These are phyloP conservation scores for Sideroxylon spinosum DNA, from an alignment of 179 eudicot genomes.

Conservation along the genomic window DNA sequence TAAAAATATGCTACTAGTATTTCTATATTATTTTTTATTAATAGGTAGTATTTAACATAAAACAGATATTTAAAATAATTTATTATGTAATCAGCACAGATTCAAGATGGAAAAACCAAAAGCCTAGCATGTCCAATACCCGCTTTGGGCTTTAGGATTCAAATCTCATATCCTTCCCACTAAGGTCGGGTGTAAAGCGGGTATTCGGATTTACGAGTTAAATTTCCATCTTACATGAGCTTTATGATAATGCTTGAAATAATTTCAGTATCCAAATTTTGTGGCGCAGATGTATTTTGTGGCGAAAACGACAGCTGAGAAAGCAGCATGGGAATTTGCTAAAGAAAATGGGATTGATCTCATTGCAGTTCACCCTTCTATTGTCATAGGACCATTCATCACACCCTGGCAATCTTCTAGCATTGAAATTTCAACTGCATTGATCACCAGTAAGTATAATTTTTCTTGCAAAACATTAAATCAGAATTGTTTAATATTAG, in stretches of 20 bases:
- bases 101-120: no score
- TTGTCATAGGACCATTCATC: conserved; percentile 58
- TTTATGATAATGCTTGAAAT: neutral
- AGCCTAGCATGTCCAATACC: no score
- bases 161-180: no score
- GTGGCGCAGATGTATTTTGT: conserved; percentile 47
- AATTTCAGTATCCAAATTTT: neutral
- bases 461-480: neutral
- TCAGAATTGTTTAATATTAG: no score
- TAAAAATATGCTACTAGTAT: no score
- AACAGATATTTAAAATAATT: no score
- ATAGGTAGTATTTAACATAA: no score
- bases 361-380: conserved; percentile 41
- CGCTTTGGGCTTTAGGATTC: no score
- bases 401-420: conserved; percentile 40
- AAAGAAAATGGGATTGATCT: conserved; percentile 46
- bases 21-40: no score
- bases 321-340: conserved; percentile 56
- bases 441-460: conserved; percentile 37
- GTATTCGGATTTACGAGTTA: no score
- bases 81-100: no score
- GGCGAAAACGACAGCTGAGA: conserved; percentile 48
- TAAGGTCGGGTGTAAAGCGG: no score
- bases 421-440: conserved; percentile 41
- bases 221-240: neutral